Base-by-base conservation (phyloP, 176 grass and related monocot species). In the Oryza meridionalis region DNA sequence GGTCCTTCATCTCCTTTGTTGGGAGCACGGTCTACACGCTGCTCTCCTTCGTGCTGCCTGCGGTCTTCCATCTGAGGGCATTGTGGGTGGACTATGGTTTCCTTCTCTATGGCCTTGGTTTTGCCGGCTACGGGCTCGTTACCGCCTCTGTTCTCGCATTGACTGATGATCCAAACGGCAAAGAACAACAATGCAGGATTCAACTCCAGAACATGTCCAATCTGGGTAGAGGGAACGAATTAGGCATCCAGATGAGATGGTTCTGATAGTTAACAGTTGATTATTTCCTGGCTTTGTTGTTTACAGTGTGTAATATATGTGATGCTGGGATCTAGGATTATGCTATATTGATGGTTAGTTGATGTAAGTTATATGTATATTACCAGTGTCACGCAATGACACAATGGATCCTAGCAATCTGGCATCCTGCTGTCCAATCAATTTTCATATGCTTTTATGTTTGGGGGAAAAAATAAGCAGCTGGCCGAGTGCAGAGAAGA, bases 41-140 rank as follows among this genome's bases (percentile, higher is more conserved):
- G 51, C 90, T 98, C 8, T 94, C 95, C 35, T 98, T 98, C 0
- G 95, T 98, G 75, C 72, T 98, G 79, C 92, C 95, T 2, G 69
- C 90, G 1, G 2, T 86, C 4, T 98, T 93, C 86, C 92, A 95
- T 69, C 89, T 98, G 38, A 90, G n/a, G n/a, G 53, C 13, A 91
- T 98, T 15, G 33, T 11, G 77, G 2, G 10, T 98, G 5, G 92
- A 98, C 77, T 93, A 93, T 17, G 53, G 22, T 13, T 88, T 98
- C 50, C 81, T 98, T 61, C 26, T 95, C 4, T 58, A 91, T 38
- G 95, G 95, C 32, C 71, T 90, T 13, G 80, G 32, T 59, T 98
- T 98, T 67, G 92, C 91, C 1, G 69, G 55, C 21, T 82, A 90
- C 75, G 95, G 95, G 77, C 63, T 86, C 26, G 77, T 85, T 3